phyloP scores from a whole-genome alignment of 768 basidiomycete genomes.

The Chlorophyllum brunneum region DNA sequence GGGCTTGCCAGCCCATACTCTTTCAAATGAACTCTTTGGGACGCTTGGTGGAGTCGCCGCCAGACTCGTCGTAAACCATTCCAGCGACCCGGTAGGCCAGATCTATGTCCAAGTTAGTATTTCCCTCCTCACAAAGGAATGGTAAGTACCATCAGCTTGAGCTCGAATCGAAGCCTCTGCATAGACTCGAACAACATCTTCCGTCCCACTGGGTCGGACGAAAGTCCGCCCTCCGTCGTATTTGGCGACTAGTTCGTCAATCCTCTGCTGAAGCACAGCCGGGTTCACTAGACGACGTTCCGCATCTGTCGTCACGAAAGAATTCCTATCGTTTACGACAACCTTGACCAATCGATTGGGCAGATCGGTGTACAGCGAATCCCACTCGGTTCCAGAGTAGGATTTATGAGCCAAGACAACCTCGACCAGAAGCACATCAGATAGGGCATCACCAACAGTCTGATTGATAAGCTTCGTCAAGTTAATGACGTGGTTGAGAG shows the following conservation, averaged over 20 bases:
- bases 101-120: slow-evolving; percentile 39
- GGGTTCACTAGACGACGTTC: slow-evolving; percentile 87
- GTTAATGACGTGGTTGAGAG: slow-evolving; percentile 71
- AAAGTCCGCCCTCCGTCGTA: slow-evolving; percentile 88
- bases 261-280: slow-evolving; percentile 69
- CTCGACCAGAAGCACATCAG: slow-evolving; percentile 94
- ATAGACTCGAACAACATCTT: slow-evolving; percentile 97
- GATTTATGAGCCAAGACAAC: slow-evolving; percentile 85
- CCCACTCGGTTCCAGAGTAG: slow-evolving; percentile 85
- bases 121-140: not conserved
- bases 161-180: slow-evolving; percentile 78
- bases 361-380: slow-evolving; percentile 86
- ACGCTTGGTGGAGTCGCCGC: slow-evolving; percentile 72
- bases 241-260: slow-evolving; percentile 76
- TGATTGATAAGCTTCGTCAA: slow-evolving; percentile 91
- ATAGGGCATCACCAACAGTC: slow-evolving; percentile 95
- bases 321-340: slow-evolving; percentile 72
- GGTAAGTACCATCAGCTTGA: slow-evolving; percentile 76
- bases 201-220: slow-evolving; percentile 95
- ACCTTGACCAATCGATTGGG: slow-evolving; percentile 97
- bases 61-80: slow-evolving; percentile 77
- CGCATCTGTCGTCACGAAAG: slow-evolving; percentile 90
- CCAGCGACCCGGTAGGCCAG: slow-evolving; percentile 84
- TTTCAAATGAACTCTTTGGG: slow-evolving; percentile 74
- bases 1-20: too few species aligned